Evolutionary conservation across 2,329 filamentous ascomycete species (phyloP).

Genomic region (Grosmannia huntii): DNA sequence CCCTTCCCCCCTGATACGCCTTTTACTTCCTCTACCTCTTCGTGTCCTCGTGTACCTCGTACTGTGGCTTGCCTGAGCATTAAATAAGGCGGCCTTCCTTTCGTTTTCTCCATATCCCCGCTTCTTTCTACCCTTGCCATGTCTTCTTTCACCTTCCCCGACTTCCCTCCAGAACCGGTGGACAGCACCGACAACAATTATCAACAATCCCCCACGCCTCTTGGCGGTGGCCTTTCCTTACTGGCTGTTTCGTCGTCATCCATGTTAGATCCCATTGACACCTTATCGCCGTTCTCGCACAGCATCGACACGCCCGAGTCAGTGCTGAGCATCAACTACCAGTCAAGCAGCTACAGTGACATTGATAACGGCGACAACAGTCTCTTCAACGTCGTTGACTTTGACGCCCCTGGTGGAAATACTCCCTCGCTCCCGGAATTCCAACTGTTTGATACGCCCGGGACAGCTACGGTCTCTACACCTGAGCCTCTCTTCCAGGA

Average conservation of each 20-base stretch:
- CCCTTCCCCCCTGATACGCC: neutral
- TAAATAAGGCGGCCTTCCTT: constrained; percentile 2
- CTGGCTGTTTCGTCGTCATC: constrained; percentile 28
- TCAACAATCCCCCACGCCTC: constrained; percentile 10
- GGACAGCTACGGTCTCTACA: neutral
- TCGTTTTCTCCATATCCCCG: constrained; percentile 1
- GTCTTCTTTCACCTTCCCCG: constrained; percentile 18
- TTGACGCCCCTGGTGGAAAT: constrained; percentile 28
- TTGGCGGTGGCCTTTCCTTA: constrained; percentile 18
- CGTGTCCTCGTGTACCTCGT: neutral
- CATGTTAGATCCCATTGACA: constrained; percentile 25
- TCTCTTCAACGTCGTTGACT: constrained; percentile 25
- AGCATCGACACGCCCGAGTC: constrained; percentile 37
- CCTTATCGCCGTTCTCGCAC: constrained; percentile 25
- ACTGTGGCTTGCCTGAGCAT: neutral
- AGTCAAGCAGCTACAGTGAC: constrained; percentile 35
- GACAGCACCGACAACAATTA: constrained; percentile 11
- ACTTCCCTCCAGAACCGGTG: constrained; percentile 15
- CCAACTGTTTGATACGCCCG: constrained; percentile 4
- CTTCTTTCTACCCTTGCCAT: constrained; percentile 12
- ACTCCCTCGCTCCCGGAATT: constrained; percentile 27
- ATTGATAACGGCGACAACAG: constrained; percentile 27
- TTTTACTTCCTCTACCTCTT: neutral
- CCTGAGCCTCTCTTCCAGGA: constrained; percentile 13
- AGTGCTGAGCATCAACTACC: constrained; percentile 31